Evolutionary conservation across 352 stramenopile genomes (phyloP), one percentile per base, ranked within the genome.

Genomic region (Phytophthora capsici): DNA sequence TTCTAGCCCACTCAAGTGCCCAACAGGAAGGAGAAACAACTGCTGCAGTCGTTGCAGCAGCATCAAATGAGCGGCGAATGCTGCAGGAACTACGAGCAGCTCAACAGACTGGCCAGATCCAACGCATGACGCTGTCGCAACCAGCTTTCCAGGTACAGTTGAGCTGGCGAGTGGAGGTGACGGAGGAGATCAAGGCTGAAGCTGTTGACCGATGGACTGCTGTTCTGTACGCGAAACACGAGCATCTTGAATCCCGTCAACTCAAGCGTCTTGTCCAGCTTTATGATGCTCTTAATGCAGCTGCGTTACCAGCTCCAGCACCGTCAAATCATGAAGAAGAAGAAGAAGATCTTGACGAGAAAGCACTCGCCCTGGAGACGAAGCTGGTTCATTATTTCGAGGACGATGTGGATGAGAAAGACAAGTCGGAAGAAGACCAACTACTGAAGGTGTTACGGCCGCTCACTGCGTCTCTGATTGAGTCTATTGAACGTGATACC

Each of bases 361-460:
- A 84, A 58, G 79, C 75, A 0, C 65, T 30, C 12, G 51, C 54
- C 25, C 56, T 90, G 5, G 81, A 92, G 48, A 46, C 66, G 4
- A 84, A 80, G 25, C 64, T 94, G 10, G 65, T 76, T 6, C 64
- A 61, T 13, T 94, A 94, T 61, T 93, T 94, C 69, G 79, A 91
- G 7, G 70, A 88, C 17, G 69, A 86, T 26, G 22, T 28, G 14
- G 23, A 20, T n/a, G 32, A 20, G 7, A 43, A 58, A 20, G 34
- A 6, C 22, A 59, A 71, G 9, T 30, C 43, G 14, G 56, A 73
- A 20, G 76, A 75, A 19, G 55, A 89, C 51, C 46, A 74, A 1
- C 14, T 30, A 30, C 47, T 77, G 17, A 75, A 66, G 47, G 60
- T 86, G 17, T 61, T 88, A n/a, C 65, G 75, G 17, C 73, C 81